Base-by-base conservation (phyloP, 2,329 filamentous ascomycete genomes). In the Pseudopithomyces chartarum region DNA sequence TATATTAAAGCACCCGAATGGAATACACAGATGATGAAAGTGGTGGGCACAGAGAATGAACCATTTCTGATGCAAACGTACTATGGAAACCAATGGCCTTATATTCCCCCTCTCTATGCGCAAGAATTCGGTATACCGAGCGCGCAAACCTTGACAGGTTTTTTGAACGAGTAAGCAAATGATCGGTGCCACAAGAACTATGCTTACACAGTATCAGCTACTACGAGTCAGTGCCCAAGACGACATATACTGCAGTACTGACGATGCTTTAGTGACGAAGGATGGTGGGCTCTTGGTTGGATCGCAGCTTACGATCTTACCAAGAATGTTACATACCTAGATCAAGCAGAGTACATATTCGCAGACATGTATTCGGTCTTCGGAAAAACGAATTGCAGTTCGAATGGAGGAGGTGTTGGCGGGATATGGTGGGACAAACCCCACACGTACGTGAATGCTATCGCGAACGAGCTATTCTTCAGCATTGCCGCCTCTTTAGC, bases 381-480 rank as follows among this genome's bases (percentile, higher is more conserved):
- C 2, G 73, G 72, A 64, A 67, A 68, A 7, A 71, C 74, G 1
- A 74, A 76, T 2, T 82, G 78, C 69, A 75, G 78, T 29, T 76
- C 2, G 17, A 51, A 51, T 10, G 19, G 7, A 13, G 48, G 26
- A 23, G 48, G 48, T 15, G 11, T 76, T 48, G 79, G 80, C 19
- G 80, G 81, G 15, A 75, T 84, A 49, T 83, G 76, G 67, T 84
- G 81, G 79, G 78, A 78, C 56, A 76, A 76, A 38, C 61, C 70
- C 1, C 70, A 79, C 22, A 70, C 72, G 1, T 81, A 82, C 56
- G 75, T 81, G 49, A 83, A 82, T 57, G 82, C 83, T 0, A 84
- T 87, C 32, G 78, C 82, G 2, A 87, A 86, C 55, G 82, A 84
- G 59, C 79, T 87, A 2, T 86, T 84, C 65, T 70, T 86, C 2